Base-by-base conservation (phyloP, 306 rosid species). In the Begonia loranthoides region DNA sequence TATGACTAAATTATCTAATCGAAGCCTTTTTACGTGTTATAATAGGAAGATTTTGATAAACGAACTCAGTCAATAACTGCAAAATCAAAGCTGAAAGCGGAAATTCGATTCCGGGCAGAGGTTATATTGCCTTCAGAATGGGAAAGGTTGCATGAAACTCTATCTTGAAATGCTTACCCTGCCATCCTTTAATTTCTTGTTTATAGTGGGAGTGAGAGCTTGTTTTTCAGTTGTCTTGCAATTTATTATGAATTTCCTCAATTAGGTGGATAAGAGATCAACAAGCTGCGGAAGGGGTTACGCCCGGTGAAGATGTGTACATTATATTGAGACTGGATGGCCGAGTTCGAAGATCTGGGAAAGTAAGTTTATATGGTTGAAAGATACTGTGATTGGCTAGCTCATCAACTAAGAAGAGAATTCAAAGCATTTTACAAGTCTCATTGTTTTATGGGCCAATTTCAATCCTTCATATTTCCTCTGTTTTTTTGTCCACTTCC, bases 301-400 rank as follows among this genome's bases (percentile, higher is more conserved):
- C 87, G 45, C 80, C 83, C 14, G 92, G 93, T 17, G 99, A 85
- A 73, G 95, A 80, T 14, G 92, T 90, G 63, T 86, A 86, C 70
- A 78, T 86, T 57, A 78, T 90, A 72, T 72, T 90, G 56, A 85
- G 95, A 57, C 65, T 90, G 15, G 99, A 90, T 65, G 99, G 99
- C n/a, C 76, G 95, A 15, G 84, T 90, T 54, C 94, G 95, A 70
- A 76, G 99, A 72, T 90, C 99, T 3, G 95, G 99, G 65, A 86
- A 58, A 59, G 99, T 86, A 82, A 70, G 86, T 77, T 38, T 51
- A 33, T 45, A 34, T n/a, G n/a, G n/a, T n/a, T n/a, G n/a, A n/a
- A n/a, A n/a, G n/a, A n/a, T 48, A 56, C 54, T 46, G 54, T 46
- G 36, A 28, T 28, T 28, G 36, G 36, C 36, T 28, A 4, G 36